A percentile compares a stretch with the other conserved stretches of the same genome.
Conservation (phyloP, 306 rosid species). For the Vicia faba region DNA sequence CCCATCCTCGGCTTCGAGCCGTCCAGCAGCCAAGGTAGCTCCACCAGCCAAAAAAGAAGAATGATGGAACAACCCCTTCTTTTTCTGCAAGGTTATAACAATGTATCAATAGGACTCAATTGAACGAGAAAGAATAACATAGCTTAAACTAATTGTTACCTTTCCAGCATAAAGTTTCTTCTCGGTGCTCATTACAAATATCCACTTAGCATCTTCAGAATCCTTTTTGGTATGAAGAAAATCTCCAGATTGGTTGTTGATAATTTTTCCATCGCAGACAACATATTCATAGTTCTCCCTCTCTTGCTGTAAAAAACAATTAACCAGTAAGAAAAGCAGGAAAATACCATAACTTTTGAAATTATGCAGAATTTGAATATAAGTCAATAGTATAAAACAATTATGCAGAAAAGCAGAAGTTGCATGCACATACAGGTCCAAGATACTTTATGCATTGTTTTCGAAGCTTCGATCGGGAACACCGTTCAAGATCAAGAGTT, state of each 20-base stretch:
- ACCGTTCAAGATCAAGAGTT: slow-evolving; percentile 61
- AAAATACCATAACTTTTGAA: slow-evolving; percentile 17
- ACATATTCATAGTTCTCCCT: slow-evolving; percentile 65
- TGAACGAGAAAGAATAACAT: neutral
- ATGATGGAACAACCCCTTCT: slow-evolving; percentile 85
- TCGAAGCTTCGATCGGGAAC: slow-evolving; percentile 68
- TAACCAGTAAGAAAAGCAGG: slow-evolving; percentile 34
- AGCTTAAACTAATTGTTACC: slow-evolving; percentile 50
- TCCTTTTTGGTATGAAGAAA: slow-evolving; percentile 58
- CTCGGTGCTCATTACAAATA: slow-evolving; percentile 88
- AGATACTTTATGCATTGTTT: slow-evolving; percentile 88
- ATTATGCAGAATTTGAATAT: neutral
- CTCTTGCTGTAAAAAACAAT: slow-evolving; percentile 64
- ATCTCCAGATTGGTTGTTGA: slow-evolving; percentile 62
- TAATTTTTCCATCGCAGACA: slow-evolving; percentile 59
- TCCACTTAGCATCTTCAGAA: slow-evolving; percentile 64
- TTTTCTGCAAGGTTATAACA: slow-evolving; percentile 56
- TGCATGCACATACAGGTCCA: slow-evolving; percentile 75
- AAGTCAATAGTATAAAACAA: slow-evolving; percentile 9
- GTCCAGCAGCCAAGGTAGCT: slow-evolving; percentile 86
- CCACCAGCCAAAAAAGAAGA: slow-evolving; percentile 95
- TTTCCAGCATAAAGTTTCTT: slow-evolving; percentile 87
- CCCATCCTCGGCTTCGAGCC: slow-evolving; percentile 73
- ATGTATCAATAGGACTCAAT: slow-evolving; percentile 19
- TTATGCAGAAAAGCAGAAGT: no score